These are phyloP conservation scores for Amylocystis lapponica DNA, from an alignment of 768 basidiomycete genomes.

Conservation along the genomic window DNA sequence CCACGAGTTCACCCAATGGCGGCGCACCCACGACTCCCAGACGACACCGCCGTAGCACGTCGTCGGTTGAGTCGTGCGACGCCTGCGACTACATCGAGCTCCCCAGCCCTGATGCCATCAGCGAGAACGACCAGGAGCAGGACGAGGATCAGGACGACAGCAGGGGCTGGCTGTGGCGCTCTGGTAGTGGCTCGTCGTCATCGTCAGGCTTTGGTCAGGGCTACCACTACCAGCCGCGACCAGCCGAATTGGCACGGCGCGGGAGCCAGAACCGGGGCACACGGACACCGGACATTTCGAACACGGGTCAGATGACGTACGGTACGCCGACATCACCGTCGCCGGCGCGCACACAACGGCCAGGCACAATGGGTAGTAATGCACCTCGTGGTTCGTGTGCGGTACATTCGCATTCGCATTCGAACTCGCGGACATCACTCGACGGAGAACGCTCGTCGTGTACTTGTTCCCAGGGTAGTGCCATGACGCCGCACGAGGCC, in stretches of 20 bases:
- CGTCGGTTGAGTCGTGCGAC: constrained; percentile 18
- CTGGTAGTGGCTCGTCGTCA: constrained; percentile 10
- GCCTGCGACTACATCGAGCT: constrained; percentile 12
- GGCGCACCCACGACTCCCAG: background rate
- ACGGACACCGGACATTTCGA: constrained; percentile 1
- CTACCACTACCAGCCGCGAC: constrained; percentile 2
- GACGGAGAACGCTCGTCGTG: constrained; percentile 9
- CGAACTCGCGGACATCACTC: constrained; percentile 9
- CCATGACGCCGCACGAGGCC: constrained; percentile 43
- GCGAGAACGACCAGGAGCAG: constrained; percentile 15
- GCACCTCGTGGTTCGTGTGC: too few relatives aligned
- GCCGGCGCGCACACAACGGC: constrained; percentile 13
- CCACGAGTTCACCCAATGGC: too few relatives aligned
- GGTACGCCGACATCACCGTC: constrained; percentile 19
- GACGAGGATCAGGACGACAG: constrained; percentile 14
- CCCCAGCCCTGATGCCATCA: constrained; percentile 6
- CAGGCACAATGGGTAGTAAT: constrained; percentile 6
- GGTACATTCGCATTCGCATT: constrained; percentile 13
- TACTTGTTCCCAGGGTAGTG: background rate
- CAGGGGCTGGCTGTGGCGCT: constrained; percentile 13
- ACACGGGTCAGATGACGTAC: constrained; percentile 4
- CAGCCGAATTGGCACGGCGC: background rate
- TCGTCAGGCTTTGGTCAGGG: constrained; percentile 8
- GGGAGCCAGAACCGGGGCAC: background rate
- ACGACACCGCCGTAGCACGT: constrained; percentile 10